Base-by-base conservation (phyloP, 208 protist genomes). In the Wallacemonas sp. region DNA sequence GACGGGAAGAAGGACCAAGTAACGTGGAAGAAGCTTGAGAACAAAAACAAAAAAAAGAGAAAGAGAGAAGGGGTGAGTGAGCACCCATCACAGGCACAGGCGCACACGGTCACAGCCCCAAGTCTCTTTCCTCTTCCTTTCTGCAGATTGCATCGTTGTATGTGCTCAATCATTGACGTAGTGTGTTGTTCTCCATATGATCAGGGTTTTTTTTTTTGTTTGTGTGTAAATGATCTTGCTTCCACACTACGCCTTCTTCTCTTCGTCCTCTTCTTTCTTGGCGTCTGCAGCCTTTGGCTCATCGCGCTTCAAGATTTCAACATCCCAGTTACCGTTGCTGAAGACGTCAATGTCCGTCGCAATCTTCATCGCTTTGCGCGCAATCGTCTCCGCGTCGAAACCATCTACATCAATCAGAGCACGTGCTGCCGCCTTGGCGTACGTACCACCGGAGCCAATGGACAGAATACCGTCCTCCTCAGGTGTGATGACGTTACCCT, bases 261-360 rank as follows among this genome's bases (percentile, higher is more conserved):
- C 34, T n/a, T 44, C n/a, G 21, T 22, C 62, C 53, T 76, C 66
- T 38, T 62, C 36, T 46, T 34, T 75, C 62, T 67, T 39, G 26
- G 54, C 51, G 39, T 77, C 54, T 6, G 17, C 62, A 5, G 62
- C 54, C 27, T 31, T 58, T 8, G 22, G 47, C 26, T 59, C 66
- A 45, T 71, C 56, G 24, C 75, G 70, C 47, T 58, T 84, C 54
- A 97, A 76, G 12, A 82, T 80, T 79, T 97, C 87, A 27, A 95
- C 77, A 72, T 97, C 91, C 80, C 96, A 98, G 70, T 96, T 97
- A 45, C 93, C 81, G 70, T 98, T 98, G 47, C 91, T 97, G 79
- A 98, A 98, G 44, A 98, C 94, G 70, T 97, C 97, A 65, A 98
- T 98, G 38, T 97, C 93, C 2, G 93, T 95, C 0, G 97, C 97